Conservation (phyloP, 192 early-diverging fungal species). For the Phlyctochytrium bullatum region DNA sequence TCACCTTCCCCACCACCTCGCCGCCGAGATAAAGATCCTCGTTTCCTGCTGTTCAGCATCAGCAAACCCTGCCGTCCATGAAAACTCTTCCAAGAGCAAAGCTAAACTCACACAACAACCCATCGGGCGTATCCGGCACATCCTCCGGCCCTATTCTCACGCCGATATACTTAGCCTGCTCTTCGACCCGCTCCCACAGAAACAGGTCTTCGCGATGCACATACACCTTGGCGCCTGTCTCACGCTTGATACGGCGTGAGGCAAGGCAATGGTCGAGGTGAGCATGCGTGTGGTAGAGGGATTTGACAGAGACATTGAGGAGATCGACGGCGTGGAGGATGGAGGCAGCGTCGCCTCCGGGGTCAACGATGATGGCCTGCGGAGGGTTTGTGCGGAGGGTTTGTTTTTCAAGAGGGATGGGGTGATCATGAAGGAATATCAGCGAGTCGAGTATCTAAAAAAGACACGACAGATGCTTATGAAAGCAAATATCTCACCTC, state of each 20-base stretch:
- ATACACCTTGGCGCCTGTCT: neutral
- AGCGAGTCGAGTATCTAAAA: too few relatives aligned
- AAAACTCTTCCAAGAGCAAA: neutral
- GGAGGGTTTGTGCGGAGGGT: too few relatives aligned
- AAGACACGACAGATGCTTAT: too few relatives aligned
- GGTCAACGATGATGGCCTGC: conserved; percentile 3
- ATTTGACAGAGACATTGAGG: neutral
- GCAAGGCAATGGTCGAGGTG: conserved; percentile 8
- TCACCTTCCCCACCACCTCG: neutral
- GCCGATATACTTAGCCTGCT: neutral
- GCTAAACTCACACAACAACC: neutral
- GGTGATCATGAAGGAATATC: too few relatives aligned
- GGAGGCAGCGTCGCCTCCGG: neutral
- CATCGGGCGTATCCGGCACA: neutral
- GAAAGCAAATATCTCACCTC: conserved; percentile 1
- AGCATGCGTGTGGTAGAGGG: neutral
- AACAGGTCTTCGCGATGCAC: neutral
- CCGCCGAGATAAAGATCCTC: neutral
- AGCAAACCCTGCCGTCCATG: too few relatives aligned
- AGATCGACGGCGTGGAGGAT: neutral
- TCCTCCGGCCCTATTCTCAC: neutral
- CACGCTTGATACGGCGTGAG: neutral
- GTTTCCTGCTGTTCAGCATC: neutral
- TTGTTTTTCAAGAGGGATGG: neutral
- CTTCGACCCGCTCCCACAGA: neutral